Evolutionary conservation across 768 basidiomycete species (phyloP).

Genomic region (Inosperma sp.): DNA sequence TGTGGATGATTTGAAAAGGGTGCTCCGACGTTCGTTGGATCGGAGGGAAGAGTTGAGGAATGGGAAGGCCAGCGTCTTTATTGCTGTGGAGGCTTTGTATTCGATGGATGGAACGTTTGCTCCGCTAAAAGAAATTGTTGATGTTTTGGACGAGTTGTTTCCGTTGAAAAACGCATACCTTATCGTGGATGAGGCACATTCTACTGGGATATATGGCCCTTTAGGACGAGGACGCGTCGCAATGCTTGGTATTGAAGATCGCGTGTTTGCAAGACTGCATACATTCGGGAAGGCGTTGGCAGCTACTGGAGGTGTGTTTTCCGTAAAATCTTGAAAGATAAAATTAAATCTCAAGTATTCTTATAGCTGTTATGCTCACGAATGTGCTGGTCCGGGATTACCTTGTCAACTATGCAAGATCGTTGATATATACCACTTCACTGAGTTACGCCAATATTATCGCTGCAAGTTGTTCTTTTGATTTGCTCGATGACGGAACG

Average conservation of each 20-base stretch:
- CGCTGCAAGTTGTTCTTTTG: constrained; percentile 73
- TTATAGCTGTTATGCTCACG: constrained; percentile 69
- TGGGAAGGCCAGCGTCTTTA: constrained; percentile 54
- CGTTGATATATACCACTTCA: constrained; percentile 89
- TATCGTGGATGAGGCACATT: constrained; percentile 90
- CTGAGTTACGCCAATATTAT: constrained; percentile 73
- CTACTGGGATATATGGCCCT: constrained; percentile 84
- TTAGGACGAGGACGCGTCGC: constrained; percentile 72
- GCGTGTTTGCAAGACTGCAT: constrained; percentile 73
- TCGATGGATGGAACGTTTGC: constrained; percentile 95
- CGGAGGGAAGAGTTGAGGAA: constrained; percentile 33
- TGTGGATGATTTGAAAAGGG: constrained; percentile 41
- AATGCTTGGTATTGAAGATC: constrained; percentile 61
- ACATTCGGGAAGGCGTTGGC: constrained; percentile 94
- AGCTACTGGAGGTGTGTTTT: constrained; percentile 79
- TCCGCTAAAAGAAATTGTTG: constrained; percentile 64
- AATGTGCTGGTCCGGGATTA: constrained; percentile 72
- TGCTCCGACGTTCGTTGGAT: constrained; percentile 40
- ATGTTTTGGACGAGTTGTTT: constrained; percentile 55
- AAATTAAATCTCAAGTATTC: not conserved
- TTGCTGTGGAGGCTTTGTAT: constrained; percentile 87
- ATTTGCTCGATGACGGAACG: constrained; percentile 66
- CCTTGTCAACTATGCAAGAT: constrained; percentile 86
- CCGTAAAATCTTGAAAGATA: not conserved
- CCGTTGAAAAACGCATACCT: constrained; percentile 64